phyloP scores from a whole-genome alignment of 2,329 filamentous ascomycete genomes.

The Furcasterigmium furcatum region DNA sequence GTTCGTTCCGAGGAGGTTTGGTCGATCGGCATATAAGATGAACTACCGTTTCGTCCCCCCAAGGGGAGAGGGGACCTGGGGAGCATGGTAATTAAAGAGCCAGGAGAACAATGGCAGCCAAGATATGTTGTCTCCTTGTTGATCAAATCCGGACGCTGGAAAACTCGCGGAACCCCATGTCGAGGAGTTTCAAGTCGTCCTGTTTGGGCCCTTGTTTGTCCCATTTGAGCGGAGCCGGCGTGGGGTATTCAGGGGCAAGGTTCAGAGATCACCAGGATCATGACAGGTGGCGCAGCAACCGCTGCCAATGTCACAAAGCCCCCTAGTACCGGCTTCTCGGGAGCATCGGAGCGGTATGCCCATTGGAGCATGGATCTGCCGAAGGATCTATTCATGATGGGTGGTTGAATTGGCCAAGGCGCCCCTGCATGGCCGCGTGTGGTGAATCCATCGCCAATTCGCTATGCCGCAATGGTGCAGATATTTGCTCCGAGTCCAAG shows the following conservation, averaged over 20 bases:
- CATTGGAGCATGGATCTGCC: too few species aligned
- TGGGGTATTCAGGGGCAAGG: background rate
- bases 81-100: conserved; percentile 7
- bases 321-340: too few species aligned
- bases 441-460: too few species aligned
- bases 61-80: conserved; percentile 5
- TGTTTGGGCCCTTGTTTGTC: too few species aligned
- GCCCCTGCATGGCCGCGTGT: too few species aligned
- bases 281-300: background rate
- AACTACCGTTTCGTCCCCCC: background rate
- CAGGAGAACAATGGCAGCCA: background rate
- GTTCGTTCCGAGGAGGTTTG: background rate
- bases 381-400: too few species aligned
- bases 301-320: too few species aligned
- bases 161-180: too few species aligned
- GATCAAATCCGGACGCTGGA: background rate
- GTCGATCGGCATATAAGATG: background rate
- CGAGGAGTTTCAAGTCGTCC: background rate
- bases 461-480: too few species aligned
- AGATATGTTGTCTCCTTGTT: background rate
- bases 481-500: too few species aligned
- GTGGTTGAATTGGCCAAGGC: too few species aligned
- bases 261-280: background rate
- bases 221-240: background rate
- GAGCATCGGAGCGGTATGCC: too few species aligned